Conservation (phyloP, 495 filamentous ascomycete genomes). For the Trichoderma gamsii region DNA sequence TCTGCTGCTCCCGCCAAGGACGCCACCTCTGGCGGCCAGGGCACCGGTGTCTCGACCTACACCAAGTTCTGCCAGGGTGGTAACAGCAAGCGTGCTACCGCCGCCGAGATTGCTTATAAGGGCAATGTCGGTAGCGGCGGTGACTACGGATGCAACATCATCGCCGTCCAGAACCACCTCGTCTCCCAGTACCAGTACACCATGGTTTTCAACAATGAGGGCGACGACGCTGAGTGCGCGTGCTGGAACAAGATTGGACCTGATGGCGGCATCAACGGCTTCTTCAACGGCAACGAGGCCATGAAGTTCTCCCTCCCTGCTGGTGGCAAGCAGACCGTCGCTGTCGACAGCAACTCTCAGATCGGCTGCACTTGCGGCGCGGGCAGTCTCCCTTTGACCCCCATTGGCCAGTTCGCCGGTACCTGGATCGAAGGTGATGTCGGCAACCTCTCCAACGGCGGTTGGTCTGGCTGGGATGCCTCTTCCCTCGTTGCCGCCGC, state of each 20-base stretch:
- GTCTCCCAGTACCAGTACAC: constrained; percentile 32
- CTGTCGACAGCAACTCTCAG: constrained; percentile 31
- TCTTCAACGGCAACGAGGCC: constrained; percentile 27
- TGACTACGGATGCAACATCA: constrained; percentile 35
- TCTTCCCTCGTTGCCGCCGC: constrained; percentile 31
- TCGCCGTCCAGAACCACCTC: constrained; percentile 31
- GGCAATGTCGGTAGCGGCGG: constrained; percentile 29
- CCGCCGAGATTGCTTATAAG: constrained; percentile 30
- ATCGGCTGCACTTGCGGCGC: constrained; percentile 28
- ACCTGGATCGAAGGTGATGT: constrained; percentile 36
- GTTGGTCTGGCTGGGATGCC: constrained; percentile 36
- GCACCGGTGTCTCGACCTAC: neutral
- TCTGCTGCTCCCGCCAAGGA: neutral
- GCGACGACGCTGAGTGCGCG: constrained; percentile 23
- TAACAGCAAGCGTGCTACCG: constrained; percentile 30
- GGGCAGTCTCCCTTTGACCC: constrained; percentile 23
- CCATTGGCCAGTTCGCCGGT: constrained; percentile 27
- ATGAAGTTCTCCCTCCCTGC: constrained; percentile 29
- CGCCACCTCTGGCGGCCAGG: neutral
- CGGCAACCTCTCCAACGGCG: constrained; percentile 29
- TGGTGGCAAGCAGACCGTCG: constrained; percentile 32
- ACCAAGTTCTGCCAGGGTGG: constrained; percentile 24
- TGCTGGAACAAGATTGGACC: constrained; percentile 38
- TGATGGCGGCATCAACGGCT: constrained; percentile 26
- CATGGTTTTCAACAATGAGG: constrained; percentile 32